These are phyloP conservation scores for Schizochytrium sp. DNA, from an alignment of 108 stramenopile genomes.

Conservation along the genomic window DNA sequence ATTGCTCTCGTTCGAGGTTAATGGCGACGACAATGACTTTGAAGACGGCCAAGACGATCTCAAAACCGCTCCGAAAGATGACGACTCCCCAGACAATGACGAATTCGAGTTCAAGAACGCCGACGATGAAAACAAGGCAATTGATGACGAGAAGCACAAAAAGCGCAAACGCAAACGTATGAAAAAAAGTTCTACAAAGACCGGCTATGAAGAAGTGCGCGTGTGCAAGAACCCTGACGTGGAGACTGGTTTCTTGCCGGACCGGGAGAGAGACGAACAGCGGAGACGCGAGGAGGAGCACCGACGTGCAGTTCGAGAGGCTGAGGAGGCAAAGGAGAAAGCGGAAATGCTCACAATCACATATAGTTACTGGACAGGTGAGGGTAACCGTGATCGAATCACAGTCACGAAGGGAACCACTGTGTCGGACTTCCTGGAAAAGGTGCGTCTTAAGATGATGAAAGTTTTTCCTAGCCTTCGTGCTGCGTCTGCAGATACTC, in stretches of 20 bases:
- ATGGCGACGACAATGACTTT: background rate
- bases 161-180: slow-evolving; percentile 12
- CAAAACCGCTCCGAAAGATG: background rate
- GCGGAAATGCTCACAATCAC: slow-evolving; percentile 87
- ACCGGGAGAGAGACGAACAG: slow-evolving; percentile 84
- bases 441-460: slow-evolving; percentile 83
- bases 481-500: slow-evolving; percentile 82
- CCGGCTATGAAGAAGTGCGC: slow-evolving; percentile 69
- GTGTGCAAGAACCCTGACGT: slow-evolving; percentile 88
- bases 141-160: background rate
- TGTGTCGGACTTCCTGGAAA: slow-evolving; percentile 88
- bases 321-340: slow-evolving; percentile 83
- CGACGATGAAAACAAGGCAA: background rate
- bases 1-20: background rate
- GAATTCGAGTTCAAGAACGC: background rate
- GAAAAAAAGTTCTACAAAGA: slow-evolving; percentile 71
- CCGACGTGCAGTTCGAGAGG: slow-evolving; percentile 86
- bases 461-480: slow-evolving; percentile 87
- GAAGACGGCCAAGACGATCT: background rate
- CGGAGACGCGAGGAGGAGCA: slow-evolving; percentile 75
- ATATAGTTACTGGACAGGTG: slow-evolving; percentile 97
- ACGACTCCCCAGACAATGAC: background rate
- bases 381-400: slow-evolving; percentile 88
- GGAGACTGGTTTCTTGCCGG: slow-evolving; percentile 92
- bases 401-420: slow-evolving; percentile 86